Base-by-base conservation (phyloP, 1,139 yeast species). In the Hanseniaspora gamundiae region DNA sequence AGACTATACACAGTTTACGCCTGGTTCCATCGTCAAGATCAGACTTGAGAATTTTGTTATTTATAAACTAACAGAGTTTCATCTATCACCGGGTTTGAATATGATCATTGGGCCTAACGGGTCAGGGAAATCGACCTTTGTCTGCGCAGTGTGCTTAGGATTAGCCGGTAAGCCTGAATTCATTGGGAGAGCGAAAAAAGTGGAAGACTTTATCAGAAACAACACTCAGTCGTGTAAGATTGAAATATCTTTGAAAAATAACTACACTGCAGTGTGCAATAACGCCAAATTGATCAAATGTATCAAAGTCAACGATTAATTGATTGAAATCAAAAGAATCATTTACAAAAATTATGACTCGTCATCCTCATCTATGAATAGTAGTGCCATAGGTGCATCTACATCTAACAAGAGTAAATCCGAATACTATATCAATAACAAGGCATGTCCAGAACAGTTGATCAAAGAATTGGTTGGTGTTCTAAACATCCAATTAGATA, bases 91-190 rank as follows among this genome's bases (percentile, higher is more conserved):
- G 0, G 71, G 80, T 2, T 68, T 93, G 58, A 93, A 93, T 59
- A 78, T 93, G 85, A 83, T 93, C 47, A 83, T 91, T 45, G 98
- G 97, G 0, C 97, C 98, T 6, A 93, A 93, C 58, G 99, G 99
- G 35, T 78, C 95, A 0, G 99, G 99, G 6, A 93, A 93, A 59
- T 80, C 93, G 41, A 86, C 98, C 0, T 75, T 91, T 53, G 95
- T 91, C 6, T 86, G 96, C 47, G 97, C 97, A 0, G 77, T 91
- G 1, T 91, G 95, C 60, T 68, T 93, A 35, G 96, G 96, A 0
- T 66, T 93, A 14, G 93, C 82, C 1, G 97, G 97, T 2, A 76
- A 73, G 48, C 74, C 88, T 6, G 85, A 79, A 30, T 68, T 80
- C 39, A 74, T 88, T 49, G 94, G 93, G n/a, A 74, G 95, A 43